These are phyloP conservation scores for Daldinia vernicosa DNA, from an alignment of 495 filamentous ascomycete species.

Conservation along the genomic window DNA sequence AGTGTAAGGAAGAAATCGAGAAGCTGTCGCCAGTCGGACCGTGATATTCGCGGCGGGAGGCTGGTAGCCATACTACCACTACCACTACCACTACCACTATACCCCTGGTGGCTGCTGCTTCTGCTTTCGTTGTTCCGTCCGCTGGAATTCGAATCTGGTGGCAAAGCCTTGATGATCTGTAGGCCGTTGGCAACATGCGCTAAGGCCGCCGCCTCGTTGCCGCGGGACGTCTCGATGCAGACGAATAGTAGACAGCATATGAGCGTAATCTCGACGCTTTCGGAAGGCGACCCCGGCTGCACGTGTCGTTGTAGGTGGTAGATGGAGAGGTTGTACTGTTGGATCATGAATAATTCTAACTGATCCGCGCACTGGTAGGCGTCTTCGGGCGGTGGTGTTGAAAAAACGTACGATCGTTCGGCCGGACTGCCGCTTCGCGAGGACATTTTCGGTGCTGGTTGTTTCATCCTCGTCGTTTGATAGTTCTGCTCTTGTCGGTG, in stretches of 20 bases:
- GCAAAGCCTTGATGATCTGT: constrained; percentile 48
- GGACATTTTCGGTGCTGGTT: background rate
- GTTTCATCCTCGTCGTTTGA: background rate
- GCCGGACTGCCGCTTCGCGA: constrained; percentile 9
- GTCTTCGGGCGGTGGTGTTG: constrained; percentile 15
- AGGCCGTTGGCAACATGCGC: constrained; percentile 53
- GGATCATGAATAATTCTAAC: constrained; percentile 51
- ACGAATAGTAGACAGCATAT: constrained; percentile 53
- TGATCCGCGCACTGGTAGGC: constrained; percentile 22
- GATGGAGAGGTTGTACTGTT: constrained; percentile 53
- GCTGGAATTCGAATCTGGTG: constrained; percentile 12
- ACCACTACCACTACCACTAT: background rate
- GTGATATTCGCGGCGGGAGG: constrained; percentile 20
- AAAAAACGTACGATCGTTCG: background rate
- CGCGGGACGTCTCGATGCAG: constrained; percentile 50
- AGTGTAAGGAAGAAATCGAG: constrained; percentile 49
- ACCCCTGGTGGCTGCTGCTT: constrained; percentile 18
- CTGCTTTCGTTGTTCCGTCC: background rate
- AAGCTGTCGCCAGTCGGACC: constrained; percentile 47
- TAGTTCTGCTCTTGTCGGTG: background rate
- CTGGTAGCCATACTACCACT: background rate
- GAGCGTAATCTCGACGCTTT: constrained; percentile 48
- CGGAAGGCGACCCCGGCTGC: constrained; percentile 34
- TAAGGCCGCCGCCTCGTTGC: constrained; percentile 46
- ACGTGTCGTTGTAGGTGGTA: constrained; percentile 47